Evolutionary conservation across 2,329 filamentous ascomycete species (phyloP), one percentile per base, ranked within the genome.

Genomic region (Pezicula neosporulosa): DNA sequence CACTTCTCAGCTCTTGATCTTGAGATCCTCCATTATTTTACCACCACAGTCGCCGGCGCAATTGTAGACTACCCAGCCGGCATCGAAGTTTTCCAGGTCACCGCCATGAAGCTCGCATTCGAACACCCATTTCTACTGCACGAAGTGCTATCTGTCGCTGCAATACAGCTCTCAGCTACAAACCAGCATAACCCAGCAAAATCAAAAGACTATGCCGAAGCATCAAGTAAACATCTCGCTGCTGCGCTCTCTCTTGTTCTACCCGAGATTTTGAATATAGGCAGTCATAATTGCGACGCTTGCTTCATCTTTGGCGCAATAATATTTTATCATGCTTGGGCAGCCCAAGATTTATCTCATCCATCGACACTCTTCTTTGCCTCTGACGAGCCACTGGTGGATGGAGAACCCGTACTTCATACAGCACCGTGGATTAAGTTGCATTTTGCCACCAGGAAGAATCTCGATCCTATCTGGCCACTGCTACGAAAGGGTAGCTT

Each of bases 261-360:
- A 48, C 56, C 61, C 15, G 57, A 63, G 48, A 55, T 85, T 77
- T 36, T 79, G 76, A 30, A 70, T 70, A 62, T 72, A 66, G 52
- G 62, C 61, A 15, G 66, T 63, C 54, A 70, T 51, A 63, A 66
- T 42, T 65, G 59, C 16, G 56, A 67, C 16, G 58, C 65, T 2
- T 60, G 60, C 27, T 68, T 66, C 36, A 55, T 64, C 3, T 70
- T 70, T 49, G 63, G 66, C 3, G 55, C 60, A 0, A 47, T 64
- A 2, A 55, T 70, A 4, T 68, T 67, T 49, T 59, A 69, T 2
- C 69, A 72, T 48, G 64, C 68, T 18, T 69, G 62, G 57, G 54
- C 60, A 9, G 38, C 54, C 2, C 62, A 65, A 47, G 61, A 62
- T 24, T 4, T 6, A 13, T 37, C 35, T 4, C 35, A 6, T 37